Evolutionary conservation across 2,329 filamentous ascomycete species (phyloP).

Genomic region (Ophiostoma angusticollis): DNA sequence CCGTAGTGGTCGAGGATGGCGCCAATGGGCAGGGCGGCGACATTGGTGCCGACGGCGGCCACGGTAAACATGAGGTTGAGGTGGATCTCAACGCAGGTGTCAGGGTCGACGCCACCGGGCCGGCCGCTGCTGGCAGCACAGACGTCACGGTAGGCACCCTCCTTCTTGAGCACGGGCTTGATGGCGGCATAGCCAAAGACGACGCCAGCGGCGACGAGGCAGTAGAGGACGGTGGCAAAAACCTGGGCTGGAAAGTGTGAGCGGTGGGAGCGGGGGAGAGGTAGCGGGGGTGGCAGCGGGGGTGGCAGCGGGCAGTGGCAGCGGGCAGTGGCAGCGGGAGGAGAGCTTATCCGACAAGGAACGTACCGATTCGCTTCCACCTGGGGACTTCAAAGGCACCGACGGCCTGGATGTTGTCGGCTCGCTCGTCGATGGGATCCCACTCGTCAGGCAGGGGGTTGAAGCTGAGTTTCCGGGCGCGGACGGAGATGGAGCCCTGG

Average conservation of each 20-base stretch:
- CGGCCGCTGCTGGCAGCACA: constrained; percentile 30
- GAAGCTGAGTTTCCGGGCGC: constrained; percentile 38
- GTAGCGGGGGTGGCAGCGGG: not conserved
- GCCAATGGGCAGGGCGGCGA: constrained; percentile 73
- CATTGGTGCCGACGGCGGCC: constrained; percentile 77
- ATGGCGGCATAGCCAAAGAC: constrained; percentile 78
- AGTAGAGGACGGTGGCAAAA: constrained; percentile 25
- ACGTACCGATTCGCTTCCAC: constrained; percentile 41
- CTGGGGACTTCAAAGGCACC: constrained; percentile 40
- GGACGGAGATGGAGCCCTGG: constrained; percentile 29
- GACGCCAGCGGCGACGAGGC: constrained; percentile 55
- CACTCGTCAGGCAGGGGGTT: constrained; percentile 41
- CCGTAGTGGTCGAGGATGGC: constrained; percentile 75
- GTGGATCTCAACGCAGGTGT: constrained; percentile 42
- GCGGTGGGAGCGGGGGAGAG: not conserved
- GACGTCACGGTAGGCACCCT: constrained; percentile 55
- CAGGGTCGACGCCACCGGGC: constrained; percentile 15
- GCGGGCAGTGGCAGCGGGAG: too few species aligned
- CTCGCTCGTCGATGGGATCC: constrained; percentile 28
- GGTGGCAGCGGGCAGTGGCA: not conserved
- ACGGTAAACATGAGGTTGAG: constrained; percentile 90
- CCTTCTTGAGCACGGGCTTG: constrained; percentile 64
- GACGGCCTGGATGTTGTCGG: constrained; percentile 33
- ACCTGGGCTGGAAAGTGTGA: constrained; percentile 23
- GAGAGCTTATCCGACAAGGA: too few species aligned